Base-by-base conservation (phyloP, 1,284 basidiomycete species). In the Naganishia liquefaciens region DNA sequence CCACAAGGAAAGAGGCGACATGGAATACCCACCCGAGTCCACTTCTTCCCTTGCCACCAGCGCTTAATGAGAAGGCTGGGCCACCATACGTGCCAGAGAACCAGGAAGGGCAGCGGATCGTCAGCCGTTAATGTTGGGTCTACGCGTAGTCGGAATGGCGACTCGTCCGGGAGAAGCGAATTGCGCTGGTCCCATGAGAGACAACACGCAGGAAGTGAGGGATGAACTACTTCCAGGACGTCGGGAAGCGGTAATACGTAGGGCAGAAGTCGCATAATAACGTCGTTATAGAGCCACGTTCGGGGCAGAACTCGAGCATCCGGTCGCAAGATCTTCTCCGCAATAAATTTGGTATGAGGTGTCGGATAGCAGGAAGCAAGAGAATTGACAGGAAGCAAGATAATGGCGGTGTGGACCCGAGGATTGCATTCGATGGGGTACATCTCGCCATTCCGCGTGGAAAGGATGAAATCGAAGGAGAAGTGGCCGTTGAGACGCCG, bases 401-500 rank as follows among this genome's bases (percentile, higher is more conserved):
- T 76, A 57, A 79, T 73, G 39, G 80, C 79, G 9, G 79, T 80
- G 63, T 81, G 80, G 1, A 79, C 76, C 19, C 80, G 71, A 5
- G 80, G 79, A 62, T 81, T 80, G 68, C 80, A 81, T 67, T 80
- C 80, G 60, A 81, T 74, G 10, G 78, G 77, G 50, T 80, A 80
- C 21, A 81, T 69, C 9, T 76, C 73, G n/a, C 66, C 67, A 33
- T 73, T 60, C 28, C 68, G 66, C 9, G 67, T 68, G 0, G 76
- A 76, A 2, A 76, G 68, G 70, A 81, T 81, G 57, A 81, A 80
- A 65, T 80, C 79, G 70, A 80, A 77, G 28, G 78, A 79, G 66
- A 80, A 80, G 50, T 80, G 78, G 7, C 79, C 80, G 17, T 75
- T 79, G 21, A 80, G 66, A 11, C 55, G 61, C 19, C 69, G 67